Base-by-base conservation (phyloP, 192 early-diverging fungal species). In the Dissophora globulifera region DNA sequence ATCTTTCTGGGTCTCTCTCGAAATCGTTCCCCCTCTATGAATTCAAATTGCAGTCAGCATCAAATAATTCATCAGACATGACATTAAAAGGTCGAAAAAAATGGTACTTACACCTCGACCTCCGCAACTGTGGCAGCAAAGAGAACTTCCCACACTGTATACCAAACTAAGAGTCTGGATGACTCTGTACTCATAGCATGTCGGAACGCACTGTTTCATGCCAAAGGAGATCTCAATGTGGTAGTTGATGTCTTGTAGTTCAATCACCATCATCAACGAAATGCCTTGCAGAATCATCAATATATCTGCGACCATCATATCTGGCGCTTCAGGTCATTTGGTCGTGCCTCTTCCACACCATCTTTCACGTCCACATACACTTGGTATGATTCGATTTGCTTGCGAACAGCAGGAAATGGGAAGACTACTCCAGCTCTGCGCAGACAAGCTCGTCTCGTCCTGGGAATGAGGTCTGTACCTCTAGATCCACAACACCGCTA, bases 61-160 rank as follows among this genome's bases (percentile, higher is more conserved):
- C 26, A 54, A 19, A 12, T 31, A n/a, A 54, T 38, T 54, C 29
- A 54, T 12, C 32, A 11, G 8, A 54, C 16, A 54, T 16, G 8
- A 38, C 29, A 22, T 27, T 32, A 20, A 54, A 22, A n/a, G n/a
- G n/a, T n/a, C n/a, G n/a, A n/a, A n/a, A n/a, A n/a, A n/a, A n/a
- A 46, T 48, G 7, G 30, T 35, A 41, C 60, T 40, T 62, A 51
- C 47, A 51, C 32, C 32, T 51, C 49, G 22, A 50, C 49, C 49
- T 62, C 60, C 60, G 51, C 60, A 35, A 49, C 58, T 25, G 58
- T 41, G 60, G 31, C n/a, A 40, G 60, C 38, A 62, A 62, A 62
- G 38, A 51, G 32, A 40, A 51, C 35, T 41, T 51, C 49, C 60
- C 60, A 62, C 17, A 51, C 49, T 41, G 49, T 49, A 62, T 50